These are phyloP conservation scores for Clarireedia paspali DNA, from an alignment of 2,329 filamentous ascomycete species.

Conservation along the genomic window DNA sequence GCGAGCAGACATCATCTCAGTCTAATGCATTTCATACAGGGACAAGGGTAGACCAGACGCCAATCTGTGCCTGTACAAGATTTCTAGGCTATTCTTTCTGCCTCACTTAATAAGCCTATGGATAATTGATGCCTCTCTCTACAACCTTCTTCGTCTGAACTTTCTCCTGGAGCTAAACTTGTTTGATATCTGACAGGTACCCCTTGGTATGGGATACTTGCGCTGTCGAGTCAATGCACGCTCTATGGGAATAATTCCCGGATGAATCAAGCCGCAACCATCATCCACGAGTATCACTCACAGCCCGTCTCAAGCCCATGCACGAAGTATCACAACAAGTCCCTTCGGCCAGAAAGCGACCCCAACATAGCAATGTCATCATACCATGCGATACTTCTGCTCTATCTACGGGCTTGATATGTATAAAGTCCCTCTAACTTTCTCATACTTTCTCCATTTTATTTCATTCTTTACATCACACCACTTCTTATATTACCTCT, in stretches of 20 bases:
- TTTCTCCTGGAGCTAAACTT: not conserved
- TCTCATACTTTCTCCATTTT: constrained; percentile 1
- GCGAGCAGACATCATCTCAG: too few relatives aligned
- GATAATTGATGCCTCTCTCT: not conserved
- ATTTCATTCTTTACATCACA: not conserved
- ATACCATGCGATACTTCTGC: not conserved
- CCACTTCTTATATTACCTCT: not conserved
- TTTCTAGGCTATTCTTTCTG: not conserved
- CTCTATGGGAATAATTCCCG: not conserved
- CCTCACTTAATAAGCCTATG: not conserved
- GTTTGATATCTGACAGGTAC: not conserved
- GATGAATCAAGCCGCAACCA: not conserved
- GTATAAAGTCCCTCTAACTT: not conserved
- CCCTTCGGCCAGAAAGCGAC: not conserved
- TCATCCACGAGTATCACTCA: not conserved
- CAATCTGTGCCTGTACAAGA: not conserved
- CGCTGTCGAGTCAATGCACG: not conserved
- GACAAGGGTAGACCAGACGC: too few relatives aligned
- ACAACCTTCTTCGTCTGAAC: not conserved
- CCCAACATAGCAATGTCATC: not conserved
- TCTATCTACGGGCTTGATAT: not conserved
- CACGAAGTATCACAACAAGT: not conserved
- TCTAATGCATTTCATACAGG: too few relatives aligned
- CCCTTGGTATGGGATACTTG: not conserved
- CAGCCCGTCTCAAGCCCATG: not conserved